Percentiles rank a stretch among this genome's conserved stretches.
phyloP scores from a whole-genome alignment of 129 eudicot genomes.

The Scalesia atractyloides region DNA sequence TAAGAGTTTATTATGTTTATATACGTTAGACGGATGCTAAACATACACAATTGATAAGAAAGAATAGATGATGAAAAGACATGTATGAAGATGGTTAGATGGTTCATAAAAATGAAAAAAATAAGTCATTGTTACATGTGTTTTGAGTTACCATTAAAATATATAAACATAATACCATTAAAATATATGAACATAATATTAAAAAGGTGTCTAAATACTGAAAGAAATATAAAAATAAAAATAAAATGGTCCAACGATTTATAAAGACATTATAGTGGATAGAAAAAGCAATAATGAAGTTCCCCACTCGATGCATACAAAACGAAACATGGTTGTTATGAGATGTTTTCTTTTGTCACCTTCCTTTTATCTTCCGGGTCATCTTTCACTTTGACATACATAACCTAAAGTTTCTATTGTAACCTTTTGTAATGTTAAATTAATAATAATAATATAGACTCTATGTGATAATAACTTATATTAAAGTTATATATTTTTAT shows the following conservation, averaged over 20 bases:
- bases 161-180: background rate
- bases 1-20: too few relatives aligned
- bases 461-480: too few relatives aligned
- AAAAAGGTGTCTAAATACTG: too few relatives aligned
- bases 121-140: background rate
- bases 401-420: background rate
- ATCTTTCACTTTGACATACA: background rate
- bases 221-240: background rate
- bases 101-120: background rate
- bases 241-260: background rate
- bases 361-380: constrained; percentile 7
- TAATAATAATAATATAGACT: background rate
- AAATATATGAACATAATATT: background rate
- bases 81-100: background rate
- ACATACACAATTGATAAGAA: background rate
- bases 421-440: background rate
- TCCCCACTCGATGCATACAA: constrained; percentile 13
- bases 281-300: constrained; percentile 3
- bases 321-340: constrained; percentile 3
- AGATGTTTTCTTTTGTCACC: constrained; percentile 10
- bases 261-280: constrained; percentile 3
- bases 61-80: background rate
- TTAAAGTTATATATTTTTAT: too few relatives aligned
- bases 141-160: background rate
- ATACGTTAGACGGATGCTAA: background rate